Percentiles rank a stretch among this genome's conserved stretches.
Conservation (phyloP, 768 basidiomycete species). For the Pleurotus platypus region DNA sequence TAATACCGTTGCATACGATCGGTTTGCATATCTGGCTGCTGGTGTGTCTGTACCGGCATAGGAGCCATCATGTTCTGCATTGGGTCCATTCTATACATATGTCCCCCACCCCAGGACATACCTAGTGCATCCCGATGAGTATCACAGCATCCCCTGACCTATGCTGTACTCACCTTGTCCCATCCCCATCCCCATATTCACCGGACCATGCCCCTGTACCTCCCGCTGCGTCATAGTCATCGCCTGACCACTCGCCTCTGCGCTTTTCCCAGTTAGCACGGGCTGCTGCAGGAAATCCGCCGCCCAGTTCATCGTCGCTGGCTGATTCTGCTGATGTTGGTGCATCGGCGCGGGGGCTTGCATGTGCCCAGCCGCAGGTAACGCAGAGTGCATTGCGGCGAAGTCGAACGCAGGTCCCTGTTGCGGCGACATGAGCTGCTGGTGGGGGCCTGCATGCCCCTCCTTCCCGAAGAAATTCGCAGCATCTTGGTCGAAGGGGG, state of each 20-base stretch:
- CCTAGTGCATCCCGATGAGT: background rate
- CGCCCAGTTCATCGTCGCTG: conserved; percentile 47
- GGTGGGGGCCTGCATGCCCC: conserved; percentile 17
- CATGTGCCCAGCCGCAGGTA: conserved; percentile 29
- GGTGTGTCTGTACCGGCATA: conserved; percentile 16
- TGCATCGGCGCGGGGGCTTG: conserved; percentile 12
- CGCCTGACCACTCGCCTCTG: too few relatives aligned
- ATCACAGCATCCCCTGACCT: too few relatives aligned
- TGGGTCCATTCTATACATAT: conserved; percentile 5
- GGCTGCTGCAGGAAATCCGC: conserved; percentile 45
- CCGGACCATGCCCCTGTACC: too few relatives aligned
- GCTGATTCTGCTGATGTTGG: conserved; percentile 14
- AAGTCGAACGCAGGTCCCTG: conserved; percentile 50
- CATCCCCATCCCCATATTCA: background rate
- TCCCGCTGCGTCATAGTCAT: too few relatives aligned
- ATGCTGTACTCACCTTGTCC: background rate
- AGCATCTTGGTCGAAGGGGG: conserved; percentile 58
- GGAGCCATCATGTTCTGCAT: background rate
- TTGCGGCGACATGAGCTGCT: conserved; percentile 23
- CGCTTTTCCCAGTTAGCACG: background rate
- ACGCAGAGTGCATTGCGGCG: conserved; percentile 44
- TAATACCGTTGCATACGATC: conserved; percentile 37
- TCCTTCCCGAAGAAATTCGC: conserved; percentile 59
- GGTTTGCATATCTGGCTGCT: conserved; percentile 23
- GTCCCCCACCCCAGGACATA: conserved; percentile 16